A percentile compares a stretch with the other conserved stretches of the same genome.
Evolutionary conservation across 2,329 filamentous ascomycete genomes (phyloP).

Genomic region (Elsinoe australis): DNA sequence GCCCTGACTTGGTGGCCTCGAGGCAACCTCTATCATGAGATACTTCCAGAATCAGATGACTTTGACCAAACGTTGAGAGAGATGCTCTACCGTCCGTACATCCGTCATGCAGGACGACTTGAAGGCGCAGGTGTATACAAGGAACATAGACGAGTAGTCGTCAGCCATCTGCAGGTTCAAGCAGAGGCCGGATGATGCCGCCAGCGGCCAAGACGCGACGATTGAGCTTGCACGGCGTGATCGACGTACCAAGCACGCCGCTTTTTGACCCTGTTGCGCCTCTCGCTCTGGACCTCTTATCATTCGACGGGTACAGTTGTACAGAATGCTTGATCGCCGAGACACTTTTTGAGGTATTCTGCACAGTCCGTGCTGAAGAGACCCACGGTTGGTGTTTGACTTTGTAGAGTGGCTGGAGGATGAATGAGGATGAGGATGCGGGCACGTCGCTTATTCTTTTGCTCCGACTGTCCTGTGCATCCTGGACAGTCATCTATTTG

Average conservation of each 20-base stretch:
- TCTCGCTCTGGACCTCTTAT: neutral
- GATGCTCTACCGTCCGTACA: too few species aligned
- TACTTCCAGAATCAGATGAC: neutral
- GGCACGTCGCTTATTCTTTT: conserved; percentile 1
- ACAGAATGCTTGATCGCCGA: neutral
- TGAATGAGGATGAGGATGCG: neutral
- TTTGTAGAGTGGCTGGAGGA: neutral
- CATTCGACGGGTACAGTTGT: conserved; percentile 5
- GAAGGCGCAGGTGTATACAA: too few species aligned
- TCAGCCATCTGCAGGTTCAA: conserved; percentile 1
- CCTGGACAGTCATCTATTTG: neutral
- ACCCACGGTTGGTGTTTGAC: too few species aligned
- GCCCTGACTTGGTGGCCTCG: neutral
- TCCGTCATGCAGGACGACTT: too few species aligned
- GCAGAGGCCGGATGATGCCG: conserved; percentile 6
- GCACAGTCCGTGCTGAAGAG: neutral
- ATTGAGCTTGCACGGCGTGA: conserved; percentile 9
- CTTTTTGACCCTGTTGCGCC: conserved; percentile 12
- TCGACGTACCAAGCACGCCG: conserved; percentile 1
- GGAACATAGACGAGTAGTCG: too few species aligned
- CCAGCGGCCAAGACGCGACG: neutral
- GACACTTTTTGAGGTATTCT: neutral
- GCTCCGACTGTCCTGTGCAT: too few species aligned
- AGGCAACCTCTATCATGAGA: neutral
- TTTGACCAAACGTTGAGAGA: too few species aligned